Evolutionary conservation across 78 protist genomes (phyloP), one percentile per base, ranked within the genome.

Genomic region (Cyanophora paradoxa): DNA sequence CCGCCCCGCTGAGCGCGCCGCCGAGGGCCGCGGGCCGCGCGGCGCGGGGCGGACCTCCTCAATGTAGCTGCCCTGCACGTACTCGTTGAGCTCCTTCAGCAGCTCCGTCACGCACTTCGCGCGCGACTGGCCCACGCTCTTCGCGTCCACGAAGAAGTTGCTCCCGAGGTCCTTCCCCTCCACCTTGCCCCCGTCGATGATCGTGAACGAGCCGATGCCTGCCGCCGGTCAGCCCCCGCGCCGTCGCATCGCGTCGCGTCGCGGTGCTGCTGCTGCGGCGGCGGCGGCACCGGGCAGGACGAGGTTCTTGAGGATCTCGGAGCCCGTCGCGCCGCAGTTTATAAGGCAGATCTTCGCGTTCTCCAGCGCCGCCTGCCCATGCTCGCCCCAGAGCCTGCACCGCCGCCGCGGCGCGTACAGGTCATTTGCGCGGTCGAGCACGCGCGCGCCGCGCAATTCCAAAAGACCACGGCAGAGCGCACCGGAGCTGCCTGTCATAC

Each of bases 341-440:
- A 92, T 20, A 26, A 92, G 76, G 50, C 83, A 86, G n/a, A 90
- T 63, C 62, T 46, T 31, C 16, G 93, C 79, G n/a, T 54, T 63
- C 28, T 90, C 93, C 39, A 92, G 59, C 33, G 57, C 59, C 2
- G 67, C 58, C 67, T 91, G 95, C 33, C 93, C 95, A 6, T 89
- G 90, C 58, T 87, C 89, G 37, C 90, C 95, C 95, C 95, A 91
- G n/a, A n/a, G n/a, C n/a, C n/a, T n/a, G n/a, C n/a, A n/a, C n/a
- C 50, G 87, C 57, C 30, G 91, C 39, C 34, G 20, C 31, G 31
- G 20, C 20, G 24, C 52, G 14, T 19, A n/a, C n/a, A n/a, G n/a
- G n/a, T n/a, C n/a, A n/a, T 8, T 4, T 8, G 46, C n/a, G n/a
- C n/a, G n/a, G n/a, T n/a, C n/a, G n/a, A n/a, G n/a, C n/a, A 10